Evolutionary conservation across 1,284 basidiomycete species (phyloP).

Genomic region (Puccinia polysora): DNA sequence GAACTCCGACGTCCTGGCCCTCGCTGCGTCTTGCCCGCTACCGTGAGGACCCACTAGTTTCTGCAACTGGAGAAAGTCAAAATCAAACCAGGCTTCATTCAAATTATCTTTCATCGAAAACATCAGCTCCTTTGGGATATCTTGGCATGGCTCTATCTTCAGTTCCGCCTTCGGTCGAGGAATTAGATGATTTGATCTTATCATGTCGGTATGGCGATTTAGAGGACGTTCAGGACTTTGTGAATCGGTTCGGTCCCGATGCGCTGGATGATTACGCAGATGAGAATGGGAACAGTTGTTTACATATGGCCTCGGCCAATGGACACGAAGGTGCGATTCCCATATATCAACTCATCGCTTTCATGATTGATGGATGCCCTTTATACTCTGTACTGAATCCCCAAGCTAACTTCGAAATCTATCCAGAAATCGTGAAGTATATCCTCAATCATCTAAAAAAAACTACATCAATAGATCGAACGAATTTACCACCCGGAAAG

Average conservation of each 20-base stretch:
- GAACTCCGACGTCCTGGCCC: no score
- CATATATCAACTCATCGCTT: background rate
- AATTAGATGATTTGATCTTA: conserved; percentile 71
- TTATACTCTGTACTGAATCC: background rate
- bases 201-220: conserved; percentile 78
- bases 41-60: no score
- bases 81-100: no score
- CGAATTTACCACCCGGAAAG: conserved; percentile 15
- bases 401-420: background rate
- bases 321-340: conserved; percentile 70
- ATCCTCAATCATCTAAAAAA: conserved; percentile 22
- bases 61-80: no score
- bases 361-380: background rate
- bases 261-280: conserved; percentile 62
- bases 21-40: no score
- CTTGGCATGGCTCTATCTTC: no score
- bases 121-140: no score
- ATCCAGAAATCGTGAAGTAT: conserved; percentile 34
- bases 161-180: conserved; percentile 57
- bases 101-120: no score
- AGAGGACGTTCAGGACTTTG: conserved; percentile 67
- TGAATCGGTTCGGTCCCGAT: conserved; percentile 61
- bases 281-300: conserved; percentile 68
- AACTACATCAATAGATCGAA: background rate
- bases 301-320: conserved; percentile 81